Conservation (phyloP, 2,329 filamentous ascomycete genomes). For the Diaporthe helianthi region DNA sequence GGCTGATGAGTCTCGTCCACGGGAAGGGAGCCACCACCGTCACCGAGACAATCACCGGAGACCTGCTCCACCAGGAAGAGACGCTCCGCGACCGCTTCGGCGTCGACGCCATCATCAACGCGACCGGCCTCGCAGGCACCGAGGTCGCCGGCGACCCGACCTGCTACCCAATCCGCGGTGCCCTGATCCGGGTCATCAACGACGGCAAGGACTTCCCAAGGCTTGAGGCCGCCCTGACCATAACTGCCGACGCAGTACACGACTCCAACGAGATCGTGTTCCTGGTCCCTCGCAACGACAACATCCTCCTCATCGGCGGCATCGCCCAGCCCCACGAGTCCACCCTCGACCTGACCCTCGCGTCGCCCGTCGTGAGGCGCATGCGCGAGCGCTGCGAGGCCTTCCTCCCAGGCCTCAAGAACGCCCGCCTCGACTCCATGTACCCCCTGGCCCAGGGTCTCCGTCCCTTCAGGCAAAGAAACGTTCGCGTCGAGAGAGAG, state of each 20-base stretch:
- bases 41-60: constrained; percentile 47
- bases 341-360: constrained; percentile 47
- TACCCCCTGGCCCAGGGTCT: constrained; percentile 53
- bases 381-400: constrained; percentile 53
- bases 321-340: constrained; percentile 47
- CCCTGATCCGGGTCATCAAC: constrained; percentile 53
- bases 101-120: constrained; percentile 53
- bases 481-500: constrained; percentile 53
- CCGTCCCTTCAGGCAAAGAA: constrained; percentile 48
- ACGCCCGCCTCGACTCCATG: constrained; percentile 47
- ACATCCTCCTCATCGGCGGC: constrained; percentile 50
- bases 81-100: constrained; percentile 43
- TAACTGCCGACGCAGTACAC: constrained; percentile 48
- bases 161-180: constrained; percentile 53
- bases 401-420: constrained; percentile 50
- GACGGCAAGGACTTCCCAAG: constrained; percentile 51
- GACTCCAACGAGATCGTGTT: constrained; percentile 50
- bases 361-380: constrained; percentile 47
- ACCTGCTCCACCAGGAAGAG: constrained; percentile 47
- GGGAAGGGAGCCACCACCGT: constrained; percentile 49
- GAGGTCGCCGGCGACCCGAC: constrained; percentile 48
- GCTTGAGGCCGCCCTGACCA: constrained; percentile 48
- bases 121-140: constrained; percentile 47
- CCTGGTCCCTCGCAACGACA: constrained; percentile 52
- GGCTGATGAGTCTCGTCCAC: constrained; percentile 49